Evolutionary conservation across 495 filamentous ascomycete species (phyloP).

Genomic region (Penicilliopsis zonata): DNA sequence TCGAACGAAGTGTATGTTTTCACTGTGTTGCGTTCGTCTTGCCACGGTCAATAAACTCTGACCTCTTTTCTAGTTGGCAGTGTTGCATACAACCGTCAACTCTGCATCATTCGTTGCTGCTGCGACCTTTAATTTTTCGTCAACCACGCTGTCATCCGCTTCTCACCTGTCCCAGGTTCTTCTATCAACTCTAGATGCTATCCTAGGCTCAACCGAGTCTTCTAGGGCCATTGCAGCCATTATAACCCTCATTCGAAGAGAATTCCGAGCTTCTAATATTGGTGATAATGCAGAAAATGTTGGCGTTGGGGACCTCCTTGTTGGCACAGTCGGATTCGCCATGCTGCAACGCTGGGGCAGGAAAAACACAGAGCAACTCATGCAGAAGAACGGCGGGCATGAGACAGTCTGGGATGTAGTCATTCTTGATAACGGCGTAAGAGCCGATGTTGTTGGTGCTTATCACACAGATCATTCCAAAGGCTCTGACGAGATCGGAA

Average conservation of each 20-base stretch:
- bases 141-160: slow-evolving; percentile 46
- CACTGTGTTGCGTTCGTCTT: neutral
- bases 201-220: slow-evolving; percentile 67
- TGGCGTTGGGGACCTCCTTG: slow-evolving; percentile 50
- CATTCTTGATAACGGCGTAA: slow-evolving; percentile 49
- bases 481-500: slow-evolving; percentile 6
- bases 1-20: slow-evolving; percentile 44
- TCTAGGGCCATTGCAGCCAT: slow-evolving; percentile 73
- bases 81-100: slow-evolving; percentile 49
- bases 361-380: slow-evolving; percentile 44
- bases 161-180: slow-evolving; percentile 54
- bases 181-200: slow-evolving; percentile 56
- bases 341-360: slow-evolving; percentile 59
- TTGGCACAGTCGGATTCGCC: slow-evolving; percentile 59
- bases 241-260: slow-evolving; percentile 57
- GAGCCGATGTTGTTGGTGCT: slow-evolving; percentile 45
- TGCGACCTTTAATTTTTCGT: slow-evolving; percentile 58
- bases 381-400: slow-evolving; percentile 37
- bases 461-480: slow-evolving; percentile 17
- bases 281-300: slow-evolving; percentile 48
- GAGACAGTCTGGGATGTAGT: slow-evolving; percentile 75
- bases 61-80: slow-evolving; percentile 32
- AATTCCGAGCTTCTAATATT: slow-evolving; percentile 54
- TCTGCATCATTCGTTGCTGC: slow-evolving; percentile 55
- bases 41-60: neutral